phyloP scores from a whole-genome alignment of 306 rosid genomes.

The Acacia melanoxylon region DNA sequence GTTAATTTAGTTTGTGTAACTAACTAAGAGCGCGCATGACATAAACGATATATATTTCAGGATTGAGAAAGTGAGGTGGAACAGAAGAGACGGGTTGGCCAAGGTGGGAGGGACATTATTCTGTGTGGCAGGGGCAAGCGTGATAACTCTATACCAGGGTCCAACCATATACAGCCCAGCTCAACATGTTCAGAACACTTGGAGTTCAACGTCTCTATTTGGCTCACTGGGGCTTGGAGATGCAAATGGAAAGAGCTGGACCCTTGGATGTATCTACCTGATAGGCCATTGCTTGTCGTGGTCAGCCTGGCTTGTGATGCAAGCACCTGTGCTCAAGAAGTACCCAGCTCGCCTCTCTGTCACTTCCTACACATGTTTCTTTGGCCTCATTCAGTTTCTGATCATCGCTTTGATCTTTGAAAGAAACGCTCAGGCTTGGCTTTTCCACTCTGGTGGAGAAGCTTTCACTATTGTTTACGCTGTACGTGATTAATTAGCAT shows the following conservation, averaged over 20 bases:
- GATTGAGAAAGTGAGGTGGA: conserved; percentile 70
- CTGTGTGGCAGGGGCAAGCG: conserved; percentile 91
- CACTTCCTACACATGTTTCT: conserved; percentile 90
- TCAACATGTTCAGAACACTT: conserved; percentile 34
- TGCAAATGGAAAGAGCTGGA: conserved; percentile 87
- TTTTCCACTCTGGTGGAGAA: conserved; percentile 80
- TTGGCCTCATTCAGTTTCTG: conserved; percentile 80
- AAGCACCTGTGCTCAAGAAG: conserved; percentile 87
- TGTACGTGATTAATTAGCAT: conserved; percentile 32
- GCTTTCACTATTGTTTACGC: conserved; percentile 85
- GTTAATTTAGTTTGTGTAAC: neutral
- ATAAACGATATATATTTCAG: conserved; percentile 32
- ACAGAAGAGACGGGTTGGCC: conserved; percentile 82
- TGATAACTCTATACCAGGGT: conserved; percentile 89
- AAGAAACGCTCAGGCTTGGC: conserved; percentile 82
- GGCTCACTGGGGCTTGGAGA: conserved; percentile 56
- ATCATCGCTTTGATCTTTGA: conserved; percentile 67
- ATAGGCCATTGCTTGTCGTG: conserved; percentile 92
- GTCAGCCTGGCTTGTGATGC: conserved; percentile 96
- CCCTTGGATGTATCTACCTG: conserved; percentile 80
- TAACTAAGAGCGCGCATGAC: neutral
- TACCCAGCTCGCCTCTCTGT: conserved; percentile 98
- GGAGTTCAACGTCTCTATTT: conserved; percentile 8
- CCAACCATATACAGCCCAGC: conserved; percentile 82
- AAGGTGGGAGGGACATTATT: conserved; percentile 71